Evolutionary conservation across 768 basidiomycete species (phyloP).

Genomic region (Cystofilobasidium bisporidii): DNA sequence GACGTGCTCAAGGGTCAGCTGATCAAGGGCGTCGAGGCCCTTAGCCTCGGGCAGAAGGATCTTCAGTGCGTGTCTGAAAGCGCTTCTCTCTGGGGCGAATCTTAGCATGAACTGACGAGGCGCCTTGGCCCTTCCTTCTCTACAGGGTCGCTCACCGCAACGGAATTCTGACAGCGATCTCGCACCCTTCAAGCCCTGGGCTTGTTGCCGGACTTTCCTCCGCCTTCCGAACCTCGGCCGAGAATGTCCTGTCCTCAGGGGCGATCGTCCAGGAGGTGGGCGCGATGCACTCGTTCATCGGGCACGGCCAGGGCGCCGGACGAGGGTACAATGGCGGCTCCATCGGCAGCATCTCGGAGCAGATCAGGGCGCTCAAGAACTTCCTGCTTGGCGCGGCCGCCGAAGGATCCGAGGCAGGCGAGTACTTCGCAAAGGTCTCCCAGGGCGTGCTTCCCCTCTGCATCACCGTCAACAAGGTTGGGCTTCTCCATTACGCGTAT

Average conservation of each 20-base stretch:
- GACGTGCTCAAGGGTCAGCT: slow-evolving; percentile 39
- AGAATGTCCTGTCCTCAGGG: slow-evolving; percentile 51
- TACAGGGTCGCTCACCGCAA: slow-evolving; percentile 59
- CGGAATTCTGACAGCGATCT: slow-evolving; percentile 63
- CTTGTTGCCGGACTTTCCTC: slow-evolving; percentile 58
- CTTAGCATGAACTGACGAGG: no score
- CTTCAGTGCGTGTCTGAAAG: slow-evolving; percentile 50
- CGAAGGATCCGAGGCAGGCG: slow-evolving; percentile 43
- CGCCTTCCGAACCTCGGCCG: slow-evolving; percentile 54
- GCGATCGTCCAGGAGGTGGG: slow-evolving; percentile 55
- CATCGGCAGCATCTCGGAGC: slow-evolving; percentile 35
- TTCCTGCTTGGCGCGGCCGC: slow-evolving; percentile 48
- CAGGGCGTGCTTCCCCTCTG: slow-evolving; percentile 55
- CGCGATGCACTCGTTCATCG: slow-evolving; percentile 58
- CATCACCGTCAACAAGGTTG: slow-evolving; percentile 48
- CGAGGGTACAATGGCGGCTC: neutral
- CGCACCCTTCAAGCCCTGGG: slow-evolving; percentile 52
- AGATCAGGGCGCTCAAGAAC: slow-evolving; percentile 62
- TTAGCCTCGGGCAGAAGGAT: slow-evolving; percentile 58
- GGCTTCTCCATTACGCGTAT: neutral
- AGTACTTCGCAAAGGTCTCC: slow-evolving; percentile 43
- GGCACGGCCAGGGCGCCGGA: slow-evolving; percentile 42
- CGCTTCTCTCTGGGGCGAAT: no score
- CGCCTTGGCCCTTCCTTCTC: no score
- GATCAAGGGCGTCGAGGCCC: slow-evolving; percentile 60